Conservation (phyloP, 2,329 filamentous ascomycete genomes). For the Pyricularia pennisetigena region DNA sequence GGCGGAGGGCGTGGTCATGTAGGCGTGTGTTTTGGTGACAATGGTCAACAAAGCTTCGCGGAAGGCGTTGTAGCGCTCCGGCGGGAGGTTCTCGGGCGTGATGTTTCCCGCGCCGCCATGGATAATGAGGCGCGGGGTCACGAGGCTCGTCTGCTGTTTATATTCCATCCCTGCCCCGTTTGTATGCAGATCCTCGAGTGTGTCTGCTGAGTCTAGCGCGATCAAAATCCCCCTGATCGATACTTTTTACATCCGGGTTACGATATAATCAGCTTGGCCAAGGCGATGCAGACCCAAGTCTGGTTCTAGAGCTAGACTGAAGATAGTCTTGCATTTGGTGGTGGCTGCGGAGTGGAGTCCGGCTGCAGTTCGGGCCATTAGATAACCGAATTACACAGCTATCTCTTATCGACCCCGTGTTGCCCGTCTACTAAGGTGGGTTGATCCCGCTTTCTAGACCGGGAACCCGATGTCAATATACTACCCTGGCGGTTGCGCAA, state of each 20-base stretch:
- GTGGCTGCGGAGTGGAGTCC: neutral
- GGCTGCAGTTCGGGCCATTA: neutral
- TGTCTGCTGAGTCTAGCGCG: neutral
- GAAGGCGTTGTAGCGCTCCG: slow-evolving; percentile 47
- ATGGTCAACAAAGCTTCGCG: slow-evolving; percentile 51
- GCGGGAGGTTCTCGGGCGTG: slow-evolving; percentile 45
- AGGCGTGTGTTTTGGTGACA: slow-evolving; percentile 32
- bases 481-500: neutral
- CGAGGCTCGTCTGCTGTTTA: slow-evolving; percentile 14
- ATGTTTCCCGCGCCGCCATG: slow-evolving; percentile 69
- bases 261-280: neutral
- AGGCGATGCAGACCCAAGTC: too few relatives aligned
- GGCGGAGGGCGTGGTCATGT: slow-evolving; percentile 29
- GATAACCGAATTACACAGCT: neutral
- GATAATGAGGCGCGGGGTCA: slow-evolving; percentile 53
- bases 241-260: too few relatives aligned
- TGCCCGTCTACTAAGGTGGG: neutral
- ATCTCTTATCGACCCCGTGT: neutral
- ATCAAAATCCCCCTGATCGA: too few relatives aligned
- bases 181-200: neutral
- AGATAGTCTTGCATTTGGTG: too few relatives aligned
- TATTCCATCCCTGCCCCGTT: slow-evolving; percentile 27
- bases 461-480: neutral
- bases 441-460: neutral
- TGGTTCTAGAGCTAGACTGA: too few relatives aligned